Evolutionary conservation across 2,329 filamentous ascomycete species (phyloP), one percentile per base, ranked within the genome.

Genomic region (Arachnomyces sp.): DNA sequence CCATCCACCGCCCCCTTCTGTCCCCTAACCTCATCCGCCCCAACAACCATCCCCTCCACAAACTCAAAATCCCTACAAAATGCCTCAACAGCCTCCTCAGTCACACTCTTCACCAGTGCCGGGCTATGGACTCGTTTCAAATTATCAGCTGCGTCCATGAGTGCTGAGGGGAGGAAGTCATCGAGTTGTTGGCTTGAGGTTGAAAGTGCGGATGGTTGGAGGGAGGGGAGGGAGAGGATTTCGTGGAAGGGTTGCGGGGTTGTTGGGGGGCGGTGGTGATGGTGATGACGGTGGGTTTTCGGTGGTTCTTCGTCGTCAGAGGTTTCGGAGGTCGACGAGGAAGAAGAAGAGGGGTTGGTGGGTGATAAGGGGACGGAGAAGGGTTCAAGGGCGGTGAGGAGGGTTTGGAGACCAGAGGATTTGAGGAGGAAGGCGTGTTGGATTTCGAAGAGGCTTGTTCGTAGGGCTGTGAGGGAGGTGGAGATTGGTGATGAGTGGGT

Each of bases 61-160:
- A 73, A 69, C 52, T 82, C 86, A 63, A 96, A 98, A 52, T 92
- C 85, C 25, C 75, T 73, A 50, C 88, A 94, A 64, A 98, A 98
- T 39, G 69, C 74, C 51, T 86, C 81, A 1, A 88, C 85, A 0
- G 89, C 90, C 48, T 84, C 78, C 52, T 93, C 86, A 0, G 86
- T 92, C 36, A 95, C 77, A 34, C 80, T 72, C 35, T 86, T 77
- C 11, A 84, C 82, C 42, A 94, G 66, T 8, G 72, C 73, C 1
- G 84, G 77, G 53, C 86, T 84, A 46, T 84, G 80, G 1, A 98
- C 66, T 31, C 77, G 71, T 48, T 82, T 82, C 17, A 96, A 63
- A 44, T 87, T 86, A 37, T 92, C 84, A 52, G 86, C 80, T 2
- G 89, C 89, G 58, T 98, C 92, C 72, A 95, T 90, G 21, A 95